Base-by-base conservation (phyloP, 2,329 filamentous ascomycete species). In the Pseudomassariella vexata region DNA sequence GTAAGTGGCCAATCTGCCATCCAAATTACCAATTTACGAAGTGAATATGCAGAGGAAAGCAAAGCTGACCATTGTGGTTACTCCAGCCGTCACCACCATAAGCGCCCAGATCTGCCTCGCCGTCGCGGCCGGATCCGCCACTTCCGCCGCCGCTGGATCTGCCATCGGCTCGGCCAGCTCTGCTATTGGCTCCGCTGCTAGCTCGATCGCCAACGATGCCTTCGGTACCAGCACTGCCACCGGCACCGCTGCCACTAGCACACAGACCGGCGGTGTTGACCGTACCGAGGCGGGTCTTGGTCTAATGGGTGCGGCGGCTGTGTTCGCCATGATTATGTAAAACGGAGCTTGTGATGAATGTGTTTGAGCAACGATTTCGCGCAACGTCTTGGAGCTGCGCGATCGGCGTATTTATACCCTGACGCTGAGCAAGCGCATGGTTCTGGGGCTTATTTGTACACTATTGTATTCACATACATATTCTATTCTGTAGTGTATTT, bases 251-350 rank as follows among this genome's bases (percentile, higher is more conserved):
- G 29, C 36, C 19, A 37, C 42, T 12, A 44, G 36, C 21, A 46
- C 42, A 31, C 39, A 36, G 6, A 24, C 38, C 5, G 48, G 27
- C 11, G 52, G 49, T 16, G 52, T 45, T 20, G 36, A 33, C 28
- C 51, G 46, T 15, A 39, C 47, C 25, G 43, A 35, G 9, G 44
- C 45, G 10, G 48, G 50, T 20, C 41, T 50, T n/a, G n/a, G n/a
- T n/a, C 40, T 57, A 18, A 47, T 50, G n/a, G 50, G 46, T 18
- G 45, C 49, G 14, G 54, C 48, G 20, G 49, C 49, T 15, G 37
- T 51, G 12, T 48, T 49, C 34, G 56, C 48, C 15, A 22, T 55
- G 24, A 26, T 26, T 9, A 26, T 8, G 8, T 26, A 14, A 14
- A 26, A 26, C 24, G 24, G 24, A 26, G 9, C 12, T 23, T n/a